Evolutionary conservation across 495 filamentous ascomycete genomes (phyloP).

Genomic region (Penicillium coffeae): DNA sequence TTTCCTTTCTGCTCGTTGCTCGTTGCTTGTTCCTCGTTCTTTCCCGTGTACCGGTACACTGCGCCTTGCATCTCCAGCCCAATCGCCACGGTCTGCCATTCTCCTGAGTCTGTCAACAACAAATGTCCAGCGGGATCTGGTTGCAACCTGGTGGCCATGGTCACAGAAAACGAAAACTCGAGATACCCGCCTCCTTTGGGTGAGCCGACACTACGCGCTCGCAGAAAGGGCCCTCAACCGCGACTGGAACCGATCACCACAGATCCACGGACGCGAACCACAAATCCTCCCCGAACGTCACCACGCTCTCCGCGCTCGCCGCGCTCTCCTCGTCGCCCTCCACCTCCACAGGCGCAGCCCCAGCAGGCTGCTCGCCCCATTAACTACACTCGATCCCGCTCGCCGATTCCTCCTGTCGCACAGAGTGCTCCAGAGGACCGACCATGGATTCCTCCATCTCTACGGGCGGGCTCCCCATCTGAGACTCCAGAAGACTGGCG

Average conservation of each 20-base stretch:
- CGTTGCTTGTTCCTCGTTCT: constrained; percentile 1
- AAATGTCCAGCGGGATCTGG: constrained; percentile 47
- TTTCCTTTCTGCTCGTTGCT: not conserved
- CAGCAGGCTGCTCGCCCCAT: not conserved
- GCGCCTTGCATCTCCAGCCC: not conserved
- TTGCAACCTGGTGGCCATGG: constrained; percentile 46
- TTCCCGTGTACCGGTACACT: constrained; percentile 4
- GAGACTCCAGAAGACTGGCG: constrained; percentile 19
- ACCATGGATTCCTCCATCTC: constrained; percentile 27
- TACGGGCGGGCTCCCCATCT: constrained; percentile 21
- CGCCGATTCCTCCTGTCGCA: constrained; percentile 23
- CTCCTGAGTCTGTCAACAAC: constrained; percentile 20
- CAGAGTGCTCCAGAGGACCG: constrained; percentile 20
- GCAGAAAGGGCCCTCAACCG: constrained; percentile 31
- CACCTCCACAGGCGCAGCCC: constrained; percentile 12
- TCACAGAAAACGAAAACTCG: constrained; percentile 44
- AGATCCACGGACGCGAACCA: constrained; percentile 29
- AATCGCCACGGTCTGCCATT: constrained; percentile 6
- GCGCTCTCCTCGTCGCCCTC: too few species aligned
- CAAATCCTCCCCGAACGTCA: constrained; percentile 18
- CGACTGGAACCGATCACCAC: constrained; percentile 34
- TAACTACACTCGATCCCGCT: constrained; percentile 24
- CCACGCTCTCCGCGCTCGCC: constrained; percentile 26
- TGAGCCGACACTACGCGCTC: constrained; percentile 32
- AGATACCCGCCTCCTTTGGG: constrained; percentile 34